Evolutionary conservation across 148 eudicot species (phyloP).

Genomic region (Cornus suecica): DNA sequence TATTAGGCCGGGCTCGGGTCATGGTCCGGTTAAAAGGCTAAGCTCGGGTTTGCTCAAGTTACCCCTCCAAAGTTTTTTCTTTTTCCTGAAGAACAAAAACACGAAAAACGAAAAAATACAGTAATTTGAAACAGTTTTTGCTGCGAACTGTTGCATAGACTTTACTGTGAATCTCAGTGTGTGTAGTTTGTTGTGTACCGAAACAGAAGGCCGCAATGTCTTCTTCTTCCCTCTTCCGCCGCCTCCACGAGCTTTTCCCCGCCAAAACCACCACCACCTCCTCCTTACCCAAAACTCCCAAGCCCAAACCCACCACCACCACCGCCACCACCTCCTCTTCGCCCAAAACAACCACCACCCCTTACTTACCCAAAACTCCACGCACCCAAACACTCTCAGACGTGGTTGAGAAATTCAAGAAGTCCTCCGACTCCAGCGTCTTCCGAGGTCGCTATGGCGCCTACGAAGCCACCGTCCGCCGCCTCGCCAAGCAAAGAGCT

Average conservation of each 20-base stretch:
- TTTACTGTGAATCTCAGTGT: too few species aligned
- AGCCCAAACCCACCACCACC: slow-evolving; percentile 6
- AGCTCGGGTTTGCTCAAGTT: too few species aligned
- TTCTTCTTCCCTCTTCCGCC: slow-evolving; percentile 13
- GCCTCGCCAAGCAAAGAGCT: slow-evolving; percentile 32
- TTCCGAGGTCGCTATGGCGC: slow-evolving; percentile 20
- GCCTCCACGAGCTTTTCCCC: slow-evolving; percentile 16
- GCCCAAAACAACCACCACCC: neutral
- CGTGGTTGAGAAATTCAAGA: slow-evolving; percentile 30
- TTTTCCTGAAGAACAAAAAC: too few species aligned
- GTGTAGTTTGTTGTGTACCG: too few species aligned
- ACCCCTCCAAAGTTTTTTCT: too few species aligned
- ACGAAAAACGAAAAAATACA: too few species aligned
- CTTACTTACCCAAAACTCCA: neutral
- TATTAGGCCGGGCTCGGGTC: too few species aligned
- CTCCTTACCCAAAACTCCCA: neutral
- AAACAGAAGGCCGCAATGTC: too few species aligned
- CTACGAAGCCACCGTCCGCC: slow-evolving; percentile 34
- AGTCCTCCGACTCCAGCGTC: slow-evolving; percentile 3
- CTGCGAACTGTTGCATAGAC: too few species aligned
- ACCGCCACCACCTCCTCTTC: neutral
- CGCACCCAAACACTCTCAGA: slow-evolving; percentile 2
- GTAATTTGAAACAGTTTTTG: too few species aligned
- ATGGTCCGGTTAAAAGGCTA: too few species aligned
- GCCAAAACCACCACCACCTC: slow-evolving; percentile 19